Base-by-base conservation (phyloP, 2,329 filamentous ascomycete genomes). In the Ophiosphaerella narmari region DNA sequence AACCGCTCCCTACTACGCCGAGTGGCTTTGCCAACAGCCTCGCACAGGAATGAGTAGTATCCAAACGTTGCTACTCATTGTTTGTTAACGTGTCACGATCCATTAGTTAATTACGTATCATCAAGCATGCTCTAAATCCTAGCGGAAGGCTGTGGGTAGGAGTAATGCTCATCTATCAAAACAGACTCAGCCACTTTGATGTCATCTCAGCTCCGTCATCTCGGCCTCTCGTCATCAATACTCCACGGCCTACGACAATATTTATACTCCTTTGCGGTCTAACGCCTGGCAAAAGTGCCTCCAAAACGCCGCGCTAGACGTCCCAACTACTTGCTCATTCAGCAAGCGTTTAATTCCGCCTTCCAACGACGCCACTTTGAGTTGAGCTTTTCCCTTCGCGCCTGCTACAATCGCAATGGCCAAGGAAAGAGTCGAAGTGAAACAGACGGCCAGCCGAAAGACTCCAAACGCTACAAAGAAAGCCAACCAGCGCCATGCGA, bases 121-220 rank as follows among this genome's bases (percentile, higher is more conserved):
- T 55, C 37, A 55, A 52, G 43, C 41, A 55, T 52, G 35, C 33
- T 48, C 43, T 38, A 45, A 39, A 49, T 46, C 50, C 50, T 53
- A 53, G 50, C 36, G 48, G 48, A 52, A 55, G 49, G 52, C 52
- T 52, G 39, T 48, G 46, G 52, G 52, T 39, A 54, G 26, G 51
- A 54, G 47, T 52, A 52, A 38, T 55, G 49, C 52, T 55, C 43
- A 52, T 12, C 52, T 55, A 33, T 55, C 42, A 29, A 55, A 55
- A 52, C 52, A 29, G 2, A 3, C 7, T 29, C 26, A 29, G 26
- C 26, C 5, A 11, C 26, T 29, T 29, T 7, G 5, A 29, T 29
- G 26, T 29, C 7, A 29, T 29, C 26, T 29, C 26, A 5, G 26
- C 26, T 29, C 7, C 26, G 26, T 29, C 26, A 29, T 29, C 26